Percentiles rank a stretch among this genome's conserved stretches.
phyloP scores from a whole-genome alignment of 1,284 basidiomycete species.

The Naganishia liquefaciens region DNA sequence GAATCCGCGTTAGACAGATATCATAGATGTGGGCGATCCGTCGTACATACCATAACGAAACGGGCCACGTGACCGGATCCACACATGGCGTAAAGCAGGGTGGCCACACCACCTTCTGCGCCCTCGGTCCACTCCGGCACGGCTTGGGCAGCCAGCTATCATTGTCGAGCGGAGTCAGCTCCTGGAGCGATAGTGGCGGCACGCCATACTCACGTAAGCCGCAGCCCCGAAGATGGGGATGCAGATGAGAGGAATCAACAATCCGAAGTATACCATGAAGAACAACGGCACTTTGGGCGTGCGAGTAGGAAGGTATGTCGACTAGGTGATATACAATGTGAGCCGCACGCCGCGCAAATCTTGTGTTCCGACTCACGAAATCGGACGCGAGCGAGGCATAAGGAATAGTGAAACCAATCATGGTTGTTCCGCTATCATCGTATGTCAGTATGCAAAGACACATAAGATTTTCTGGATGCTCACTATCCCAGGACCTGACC shows the following conservation, averaged over 20 bases:
- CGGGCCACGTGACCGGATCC: constrained; percentile 69
- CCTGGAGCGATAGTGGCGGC: constrained; percentile 54
- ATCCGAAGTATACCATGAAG: constrained; percentile 70
- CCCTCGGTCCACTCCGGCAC: constrained; percentile 68
- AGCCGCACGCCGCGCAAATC: background rate
- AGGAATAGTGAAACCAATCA: constrained; percentile 48
- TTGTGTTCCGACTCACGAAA: constrained; percentile 40
- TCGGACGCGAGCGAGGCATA: constrained; percentile 49
- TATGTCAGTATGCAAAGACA: background rate
- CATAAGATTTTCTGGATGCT: background rate
- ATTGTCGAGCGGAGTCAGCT: background rate
- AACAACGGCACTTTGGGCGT: constrained; percentile 59
- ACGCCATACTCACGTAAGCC: constrained; percentile 11
- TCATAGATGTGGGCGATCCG: background rate
- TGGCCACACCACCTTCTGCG: constrained; percentile 66
- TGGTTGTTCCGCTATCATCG: constrained; percentile 27
- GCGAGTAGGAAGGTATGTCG: constrained; percentile 46
- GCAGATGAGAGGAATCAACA: constrained; percentile 67
- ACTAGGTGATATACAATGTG: constrained; percentile 45
- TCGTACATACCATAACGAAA: constrained; percentile 68
- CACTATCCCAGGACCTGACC: constrained; percentile 46
- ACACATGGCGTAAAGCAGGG: constrained; percentile 74
- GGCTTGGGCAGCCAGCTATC: constrained; percentile 58
- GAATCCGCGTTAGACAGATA: constrained; percentile 14
- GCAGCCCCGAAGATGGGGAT: constrained; percentile 73